Percentiles rank a stretch among this genome's conserved stretches.
phyloP scores from a whole-genome alignment of 1,139 yeast genomes.

The Sporopachydermia cereana region DNA sequence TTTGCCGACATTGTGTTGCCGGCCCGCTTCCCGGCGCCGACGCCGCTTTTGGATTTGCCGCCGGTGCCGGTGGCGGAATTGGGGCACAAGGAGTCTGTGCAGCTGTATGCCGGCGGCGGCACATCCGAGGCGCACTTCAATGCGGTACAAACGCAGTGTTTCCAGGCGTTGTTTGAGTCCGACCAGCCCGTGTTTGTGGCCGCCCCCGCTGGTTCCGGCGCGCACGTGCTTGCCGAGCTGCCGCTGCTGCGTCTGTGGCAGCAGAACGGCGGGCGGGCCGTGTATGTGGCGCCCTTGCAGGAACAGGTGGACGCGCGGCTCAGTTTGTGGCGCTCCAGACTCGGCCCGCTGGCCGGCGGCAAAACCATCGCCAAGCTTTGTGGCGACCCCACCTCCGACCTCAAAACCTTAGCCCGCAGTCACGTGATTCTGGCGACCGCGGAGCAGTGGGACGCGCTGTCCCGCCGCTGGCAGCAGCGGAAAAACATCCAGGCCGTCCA shows the following conservation, averaged over 20 bases:
- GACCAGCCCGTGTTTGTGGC: slow-evolving; percentile 57
- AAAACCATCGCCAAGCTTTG: slow-evolving; percentile 45
- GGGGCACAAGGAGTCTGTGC: slow-evolving; percentile 33
- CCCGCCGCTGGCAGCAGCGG: slow-evolving; percentile 76
- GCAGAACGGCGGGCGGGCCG: slow-evolving; percentile 47
- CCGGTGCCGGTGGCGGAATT: slow-evolving; percentile 38
- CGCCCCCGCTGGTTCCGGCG: slow-evolving; percentile 67
- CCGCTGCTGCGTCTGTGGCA: slow-evolving; percentile 66
- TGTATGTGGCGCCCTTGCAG: slow-evolving; percentile 56
- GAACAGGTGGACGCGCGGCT: slow-evolving; percentile 36
- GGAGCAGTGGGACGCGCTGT: slow-evolving; percentile 54
- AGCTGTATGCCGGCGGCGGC: slow-evolving; percentile 18
- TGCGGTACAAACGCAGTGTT: slow-evolving; percentile 60
- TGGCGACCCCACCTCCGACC: slow-evolving; percentile 48
- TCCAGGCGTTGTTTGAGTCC: slow-evolving; percentile 45
- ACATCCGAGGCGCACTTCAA: slow-evolving; percentile 63
- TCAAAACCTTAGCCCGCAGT: slow-evolving; percentile 40
- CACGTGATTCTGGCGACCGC: slow-evolving; percentile 77
- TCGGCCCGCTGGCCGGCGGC: slow-evolving; percentile 34
- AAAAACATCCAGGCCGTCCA: slow-evolving; percentile 59
- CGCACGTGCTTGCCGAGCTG: slow-evolving; percentile 58
- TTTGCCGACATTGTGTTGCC: slow-evolving; percentile 50
- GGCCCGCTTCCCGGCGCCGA: slow-evolving; percentile 53
- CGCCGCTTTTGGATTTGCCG: slow-evolving; percentile 40
- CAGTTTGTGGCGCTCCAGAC: slow-evolving; percentile 41